These are phyloP conservation scores for Cercospora sp. DNA, from an alignment of 2,329 filamentous ascomycete genomes.

Conservation along the genomic window DNA sequence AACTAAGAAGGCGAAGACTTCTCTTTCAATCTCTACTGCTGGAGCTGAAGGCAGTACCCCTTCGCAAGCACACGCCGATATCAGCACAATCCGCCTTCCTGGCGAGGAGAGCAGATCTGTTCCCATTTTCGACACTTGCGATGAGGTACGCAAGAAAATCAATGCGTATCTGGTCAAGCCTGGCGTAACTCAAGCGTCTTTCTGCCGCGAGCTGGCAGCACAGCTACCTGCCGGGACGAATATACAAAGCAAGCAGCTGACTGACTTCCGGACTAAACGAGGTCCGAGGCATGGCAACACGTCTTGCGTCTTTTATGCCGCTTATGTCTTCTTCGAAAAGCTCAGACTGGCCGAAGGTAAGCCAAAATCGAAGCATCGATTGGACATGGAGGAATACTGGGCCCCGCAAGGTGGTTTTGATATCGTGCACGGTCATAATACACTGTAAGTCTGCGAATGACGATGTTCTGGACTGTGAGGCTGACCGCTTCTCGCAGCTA, in stretches of 20 bases:
- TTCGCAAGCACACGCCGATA: conserved; percentile 40
- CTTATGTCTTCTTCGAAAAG: conserved; percentile 57
- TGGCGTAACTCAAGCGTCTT: conserved; percentile 53
- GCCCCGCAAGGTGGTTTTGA: conserved; percentile 21
- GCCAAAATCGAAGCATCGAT: conserved; percentile 53
- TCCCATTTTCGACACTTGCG: conserved; percentile 58
- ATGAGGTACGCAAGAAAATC: conserved; percentile 60
- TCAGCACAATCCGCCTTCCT: conserved; percentile 47
- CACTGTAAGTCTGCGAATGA: neutral
- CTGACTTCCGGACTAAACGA: conserved; percentile 53
- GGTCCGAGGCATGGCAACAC: conserved; percentile 53
- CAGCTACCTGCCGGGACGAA: conserved; percentile 41
- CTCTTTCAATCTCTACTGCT: conserved; percentile 13
- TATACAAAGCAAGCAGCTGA: conserved; percentile 49
- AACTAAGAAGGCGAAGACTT: conserved; percentile 38
- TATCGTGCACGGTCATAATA: conserved; percentile 8
- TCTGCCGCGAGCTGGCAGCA: conserved; percentile 53
- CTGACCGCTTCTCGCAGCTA: neutral
- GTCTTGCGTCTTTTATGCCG: conserved; percentile 43
- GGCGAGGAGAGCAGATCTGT: conserved; percentile 52
- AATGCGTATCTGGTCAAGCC: conserved; percentile 50
- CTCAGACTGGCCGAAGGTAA: conserved; percentile 54
- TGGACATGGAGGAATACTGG: conserved; percentile 53
- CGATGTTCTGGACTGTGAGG: neutral
- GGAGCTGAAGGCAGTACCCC: neutral